A percentile compares a stretch with the other conserved stretches of the same genome.
Evolutionary conservation across 2,329 filamentous ascomycete species (phyloP).

Genomic region (Phialophora tarda): DNA sequence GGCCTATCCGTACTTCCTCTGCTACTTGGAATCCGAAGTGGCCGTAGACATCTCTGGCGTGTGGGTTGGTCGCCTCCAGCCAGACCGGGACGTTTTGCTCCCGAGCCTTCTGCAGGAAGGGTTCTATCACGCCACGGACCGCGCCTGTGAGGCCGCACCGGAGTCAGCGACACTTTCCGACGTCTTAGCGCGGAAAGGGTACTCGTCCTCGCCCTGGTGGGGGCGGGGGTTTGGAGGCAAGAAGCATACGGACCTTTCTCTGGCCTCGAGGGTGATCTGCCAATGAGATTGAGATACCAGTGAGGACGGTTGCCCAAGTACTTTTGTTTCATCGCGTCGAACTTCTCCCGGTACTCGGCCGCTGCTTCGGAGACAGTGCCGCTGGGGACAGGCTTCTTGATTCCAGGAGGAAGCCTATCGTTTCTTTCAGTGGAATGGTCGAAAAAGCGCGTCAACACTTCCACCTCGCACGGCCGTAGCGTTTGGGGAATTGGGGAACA

Average conservation of each 20-base stretch:
- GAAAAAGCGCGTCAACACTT: neutral
- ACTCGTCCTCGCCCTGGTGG: neutral
- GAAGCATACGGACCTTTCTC: slow-evolving; percentile 26
- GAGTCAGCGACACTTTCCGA: neutral
- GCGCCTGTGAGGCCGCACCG: slow-evolving; percentile 18
- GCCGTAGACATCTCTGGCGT: slow-evolving; percentile 35
- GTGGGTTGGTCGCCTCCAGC: slow-evolving; percentile 34
- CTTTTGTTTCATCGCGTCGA: slow-evolving; percentile 26
- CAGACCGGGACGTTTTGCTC: slow-evolving; percentile 34
- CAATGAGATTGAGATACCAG: slow-evolving; percentile 34
- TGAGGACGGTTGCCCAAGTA: slow-evolving; percentile 23
- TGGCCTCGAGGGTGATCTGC: slow-evolving; percentile 17
- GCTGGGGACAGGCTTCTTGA: slow-evolving; percentile 20
- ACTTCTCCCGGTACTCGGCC: slow-evolving; percentile 23
- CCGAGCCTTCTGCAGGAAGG: slow-evolving; percentile 30
- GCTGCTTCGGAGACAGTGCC: slow-evolving; percentile 15
- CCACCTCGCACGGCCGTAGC: neutral
- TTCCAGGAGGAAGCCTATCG: slow-evolving; percentile 28
- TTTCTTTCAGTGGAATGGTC: neutral
- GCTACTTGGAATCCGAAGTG: slow-evolving; percentile 35
- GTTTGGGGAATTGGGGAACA: neutral
- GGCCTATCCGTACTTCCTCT: slow-evolving; percentile 29
- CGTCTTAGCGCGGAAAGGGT: neutral
- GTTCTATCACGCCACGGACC: slow-evolving; percentile 32
- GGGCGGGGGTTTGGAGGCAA: neutral